Evolutionary conservation across 2,329 filamentous ascomycete species (phyloP), one percentile per base, ranked within the genome.

Genomic region (Akanthomyces dipterigenus): DNA sequence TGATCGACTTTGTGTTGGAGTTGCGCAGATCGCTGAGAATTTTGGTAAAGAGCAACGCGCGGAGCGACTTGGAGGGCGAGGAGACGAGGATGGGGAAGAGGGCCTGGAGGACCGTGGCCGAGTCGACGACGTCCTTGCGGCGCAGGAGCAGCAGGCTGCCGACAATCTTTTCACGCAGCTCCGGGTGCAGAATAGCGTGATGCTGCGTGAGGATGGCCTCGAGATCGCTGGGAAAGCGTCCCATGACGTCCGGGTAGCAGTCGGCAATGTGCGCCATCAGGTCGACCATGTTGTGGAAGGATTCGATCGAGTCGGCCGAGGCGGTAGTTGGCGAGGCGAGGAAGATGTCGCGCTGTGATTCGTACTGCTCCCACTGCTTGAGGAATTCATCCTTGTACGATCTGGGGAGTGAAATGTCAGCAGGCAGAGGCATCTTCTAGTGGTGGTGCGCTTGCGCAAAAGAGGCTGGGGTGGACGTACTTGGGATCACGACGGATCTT

Each of bases 211-310:
- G 77, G 63, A 99, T 89, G 36, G 87, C 82, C 70, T 91, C 91
- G 54, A 99, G 80, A 65, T 96, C 90, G 46, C 87, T 82, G 24
- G 92, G 85, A 67, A 97, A 98, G 11, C 82, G 80, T 57, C 81
- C 81, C 1, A 92, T 93, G 64, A 93, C 83, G 62, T 88, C 84
- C 55, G 91, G 91, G 75, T 96, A 99, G 78, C 91, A 96, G 71
- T 97, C 93, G 71, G 93, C 89, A 64, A 96, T 89, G 76, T 99
- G 95, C 22, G 93, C 88, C 68, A 98, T 88, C 69, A 99, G 90
- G 70, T 98, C 93, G 68, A 99, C 89, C 67, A 96, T 83, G 70
- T 98, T 93, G 69, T 90, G 88, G 68, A 99, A 89, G 14, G 91
- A 91, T 60, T 95, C 86, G 62, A 93, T 81, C 51, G 91, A 90